Evolutionary conservation across 164 flowering plant genomes (phyloP), one percentile per base, ranked within the genome.

Genomic region (Piper betle): DNA sequence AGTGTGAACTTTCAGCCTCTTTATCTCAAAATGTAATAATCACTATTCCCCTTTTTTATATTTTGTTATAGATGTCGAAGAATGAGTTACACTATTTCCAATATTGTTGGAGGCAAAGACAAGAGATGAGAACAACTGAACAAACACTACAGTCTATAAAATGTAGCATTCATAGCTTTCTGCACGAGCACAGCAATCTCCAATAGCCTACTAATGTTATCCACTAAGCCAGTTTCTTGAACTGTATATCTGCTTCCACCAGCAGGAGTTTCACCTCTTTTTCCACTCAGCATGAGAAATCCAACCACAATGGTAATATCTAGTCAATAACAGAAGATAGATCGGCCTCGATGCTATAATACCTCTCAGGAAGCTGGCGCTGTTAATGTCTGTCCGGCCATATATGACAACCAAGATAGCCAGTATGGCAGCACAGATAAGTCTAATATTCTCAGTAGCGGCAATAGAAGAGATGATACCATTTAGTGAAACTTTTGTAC

Each of bases 291-390:
- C 17, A 55, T 33, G 25, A 55, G 25, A 11, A 55, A 55, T 19
- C 58, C 58, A 33, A 55, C 39, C 58, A 55, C 58, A 55, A 55
- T n/a, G 15, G 58, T 55, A 25, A 55, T 55, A 33, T 55, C 58
- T n/a, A 55, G 58, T 55, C 15, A 25, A 55, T 3, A 18, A 55
- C 58, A 55, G 33, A 16, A 55, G 25, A 38, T 38, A 25, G 4
- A 55, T 19, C 15, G 38, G 58, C 15, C 17, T 13, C 25, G 39
- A 55, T 25, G 58, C 58, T 55, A 46, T 46, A 10, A 46, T 46
- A 46, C 50, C 50, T 46, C 15, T 46, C 50, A 46, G 50, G 15
- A 46, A 25, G 39, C 39, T 7, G 58, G 58, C 2, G 15, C 58
- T 25, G 33, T 38, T 46, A 33, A 13, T 15, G 38, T 55, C 39